Evolutionary conservation across 306 rosid species (phyloP).

Genomic region (Corylus heterophylla): DNA sequence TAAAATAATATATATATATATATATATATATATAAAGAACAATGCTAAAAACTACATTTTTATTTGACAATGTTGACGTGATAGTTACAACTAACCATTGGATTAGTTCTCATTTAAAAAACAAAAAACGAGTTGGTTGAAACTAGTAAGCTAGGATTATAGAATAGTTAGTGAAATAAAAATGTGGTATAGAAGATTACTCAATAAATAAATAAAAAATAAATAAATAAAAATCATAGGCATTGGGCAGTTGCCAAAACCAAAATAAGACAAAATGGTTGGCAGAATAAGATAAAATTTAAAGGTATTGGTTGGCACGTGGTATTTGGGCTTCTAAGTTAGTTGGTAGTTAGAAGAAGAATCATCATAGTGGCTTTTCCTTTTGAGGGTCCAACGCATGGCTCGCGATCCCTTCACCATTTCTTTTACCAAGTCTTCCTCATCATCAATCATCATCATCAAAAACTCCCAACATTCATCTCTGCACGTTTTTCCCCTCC

Average conservation of each 20-base stretch:
- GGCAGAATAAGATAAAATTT: neutral
- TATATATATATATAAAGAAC: too few relatives aligned
- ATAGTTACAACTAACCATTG: too few relatives aligned
- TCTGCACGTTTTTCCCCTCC: conserved; percentile 39
- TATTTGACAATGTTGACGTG: too few relatives aligned
- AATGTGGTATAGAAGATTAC: too few relatives aligned
- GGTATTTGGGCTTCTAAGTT: neutral
- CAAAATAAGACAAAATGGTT: neutral
- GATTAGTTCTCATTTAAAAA: too few relatives aligned
- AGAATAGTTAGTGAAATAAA: too few relatives aligned
- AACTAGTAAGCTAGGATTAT: too few relatives aligned
- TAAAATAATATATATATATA: too few relatives aligned
- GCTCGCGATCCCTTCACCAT: conserved; percentile 26
- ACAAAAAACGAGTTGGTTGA: too few relatives aligned
- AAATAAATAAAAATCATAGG: neutral
- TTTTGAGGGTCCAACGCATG: conserved; percentile 45
- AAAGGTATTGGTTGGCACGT: neutral
- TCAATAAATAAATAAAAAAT: neutral
- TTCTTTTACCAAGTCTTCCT: conserved; percentile 40
- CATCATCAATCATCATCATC: conserved; percentile 7
- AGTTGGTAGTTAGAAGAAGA: neutral
- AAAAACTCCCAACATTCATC: conserved; percentile 31
- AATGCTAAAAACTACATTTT: too few relatives aligned
- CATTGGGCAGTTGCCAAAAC: neutral
- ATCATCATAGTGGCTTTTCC: neutral